A percentile compares a stretch with the other conserved stretches of the same genome.
These are phyloP conservation scores for Psidium guajava DNA, from an alignment of 345 rosid species.

Conservation along the genomic window DNA sequence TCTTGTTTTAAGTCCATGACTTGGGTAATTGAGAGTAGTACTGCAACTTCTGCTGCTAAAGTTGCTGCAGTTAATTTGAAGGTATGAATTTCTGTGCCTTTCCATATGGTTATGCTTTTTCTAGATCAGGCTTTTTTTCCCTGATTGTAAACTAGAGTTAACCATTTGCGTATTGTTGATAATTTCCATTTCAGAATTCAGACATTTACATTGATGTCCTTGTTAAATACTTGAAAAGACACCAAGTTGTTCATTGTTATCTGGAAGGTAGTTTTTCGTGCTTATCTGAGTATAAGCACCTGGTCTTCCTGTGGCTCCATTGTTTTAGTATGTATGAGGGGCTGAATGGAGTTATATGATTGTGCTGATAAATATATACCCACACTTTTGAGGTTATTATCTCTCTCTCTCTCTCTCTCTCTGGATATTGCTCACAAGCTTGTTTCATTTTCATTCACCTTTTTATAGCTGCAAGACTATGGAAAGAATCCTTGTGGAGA, in stretches of 20 bases:
- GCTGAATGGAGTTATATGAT: background rate
- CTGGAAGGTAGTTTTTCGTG: background rate
- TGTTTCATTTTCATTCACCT: background rate
- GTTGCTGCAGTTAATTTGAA: constrained; percentile 55
- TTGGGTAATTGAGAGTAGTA: constrained; percentile 51
- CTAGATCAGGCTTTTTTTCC: background rate
- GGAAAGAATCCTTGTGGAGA: constrained; percentile 46
- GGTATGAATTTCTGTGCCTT: constrained; percentile 13
- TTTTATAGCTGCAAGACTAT: constrained; percentile 40
- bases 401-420: background rate
- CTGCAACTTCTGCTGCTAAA: constrained; percentile 21
- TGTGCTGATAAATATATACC: background rate
- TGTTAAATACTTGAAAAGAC: background rate
- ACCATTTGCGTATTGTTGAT: background rate
- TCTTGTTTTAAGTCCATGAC: constrained; percentile 65
- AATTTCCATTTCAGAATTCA: background rate
- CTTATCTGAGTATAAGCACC: background rate
- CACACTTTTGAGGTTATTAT: background rate
- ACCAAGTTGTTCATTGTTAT: background rate
- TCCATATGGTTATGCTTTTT: background rate
- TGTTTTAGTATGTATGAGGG: background rate
- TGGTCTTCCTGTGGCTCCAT: background rate
- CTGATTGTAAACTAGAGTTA: background rate
- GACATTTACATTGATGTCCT: background rate
- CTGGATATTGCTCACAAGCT: background rate